Conservation (phyloP, 768 basidiomycete genomes). For the Nidula microcarpa region DNA sequence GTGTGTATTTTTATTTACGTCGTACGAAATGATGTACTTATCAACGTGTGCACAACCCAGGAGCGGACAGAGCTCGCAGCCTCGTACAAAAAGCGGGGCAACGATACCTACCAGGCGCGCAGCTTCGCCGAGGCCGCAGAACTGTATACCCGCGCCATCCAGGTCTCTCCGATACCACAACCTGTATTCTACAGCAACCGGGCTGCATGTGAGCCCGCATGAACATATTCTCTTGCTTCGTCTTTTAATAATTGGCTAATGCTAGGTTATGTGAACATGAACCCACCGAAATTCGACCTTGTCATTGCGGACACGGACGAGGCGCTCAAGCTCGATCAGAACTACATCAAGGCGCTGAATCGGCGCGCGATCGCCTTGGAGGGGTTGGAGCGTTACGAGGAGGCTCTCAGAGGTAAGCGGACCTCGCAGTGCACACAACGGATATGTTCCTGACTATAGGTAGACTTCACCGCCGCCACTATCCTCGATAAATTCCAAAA, state of each 20-base stretch:
- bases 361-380: slow-evolving; percentile 87
- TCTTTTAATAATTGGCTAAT: neutral
- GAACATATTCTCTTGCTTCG: slow-evolving; percentile 5
- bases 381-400: slow-evolving; percentile 65
- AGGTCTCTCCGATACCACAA: slow-evolving; percentile 72
- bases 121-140: slow-evolving; percentile 58
- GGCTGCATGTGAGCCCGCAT: slow-evolving; percentile 72
- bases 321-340: slow-evolving; percentile 78
- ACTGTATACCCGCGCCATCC: slow-evolving; percentile 73
- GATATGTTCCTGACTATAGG: neutral
- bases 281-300: slow-evolving; percentile 76
- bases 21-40: neutral
- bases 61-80: slow-evolving; percentile 63
- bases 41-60: slow-evolving; percentile 26
- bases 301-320: slow-evolving; percentile 88
- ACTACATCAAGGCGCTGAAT: slow-evolving; percentile 89
- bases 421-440: neutral
- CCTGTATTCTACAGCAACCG: slow-evolving; percentile 97
- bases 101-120: slow-evolving; percentile 61
- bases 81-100: slow-evolving; percentile 68
- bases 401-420: slow-evolving; percentile 72
- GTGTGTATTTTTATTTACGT: slow-evolving; percentile 29
- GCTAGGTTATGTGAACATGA: slow-evolving; percentile 87
- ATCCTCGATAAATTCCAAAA: slow-evolving; percentile 94
- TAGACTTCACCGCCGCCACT: slow-evolving; percentile 95